Conservation (phyloP, 129 eudicot genomes). For the Centrapalus pauciflorus region DNA sequence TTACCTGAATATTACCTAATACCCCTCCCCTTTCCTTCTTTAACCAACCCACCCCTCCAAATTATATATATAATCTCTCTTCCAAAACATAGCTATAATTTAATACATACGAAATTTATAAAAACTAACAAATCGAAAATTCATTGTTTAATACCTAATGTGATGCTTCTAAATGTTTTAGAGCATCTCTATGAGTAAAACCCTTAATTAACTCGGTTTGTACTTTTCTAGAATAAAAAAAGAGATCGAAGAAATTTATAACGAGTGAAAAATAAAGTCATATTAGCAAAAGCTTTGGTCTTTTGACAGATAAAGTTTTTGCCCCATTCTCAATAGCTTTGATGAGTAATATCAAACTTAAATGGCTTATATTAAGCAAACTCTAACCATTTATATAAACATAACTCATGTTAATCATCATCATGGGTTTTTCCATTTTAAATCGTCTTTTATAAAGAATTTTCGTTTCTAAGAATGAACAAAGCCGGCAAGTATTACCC, state of each 20-base stretch:
- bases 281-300: too few relatives aligned
- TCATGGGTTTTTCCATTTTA: background rate
- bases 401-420: background rate
- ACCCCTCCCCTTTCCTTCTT: background rate
- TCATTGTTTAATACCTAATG: too few relatives aligned
- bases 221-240: background rate
- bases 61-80: background rate
- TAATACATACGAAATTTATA: background rate
- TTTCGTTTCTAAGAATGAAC: background rate
- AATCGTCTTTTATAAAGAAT: background rate
- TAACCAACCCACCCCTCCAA: background rate
- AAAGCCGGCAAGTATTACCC: too few relatives aligned
- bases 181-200: too few relatives aligned
- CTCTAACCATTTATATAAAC: too few relatives aligned
- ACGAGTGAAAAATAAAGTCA: too few relatives aligned
- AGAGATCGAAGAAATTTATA: too few relatives aligned
- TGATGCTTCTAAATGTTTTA: too few relatives aligned
- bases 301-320: too few relatives aligned
- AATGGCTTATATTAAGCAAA: too few relatives aligned
- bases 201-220: background rate
- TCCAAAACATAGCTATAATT: background rate
- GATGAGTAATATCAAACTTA: too few relatives aligned
- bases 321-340: too few relatives aligned
- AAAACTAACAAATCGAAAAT: background rate
- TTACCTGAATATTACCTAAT: constrained; percentile 44